A percentile compares a stretch with the other conserved stretches of the same genome.
phyloP scores from a whole-genome alignment of 768 basidiomycete genomes.

The Kondoa subrosea region DNA sequence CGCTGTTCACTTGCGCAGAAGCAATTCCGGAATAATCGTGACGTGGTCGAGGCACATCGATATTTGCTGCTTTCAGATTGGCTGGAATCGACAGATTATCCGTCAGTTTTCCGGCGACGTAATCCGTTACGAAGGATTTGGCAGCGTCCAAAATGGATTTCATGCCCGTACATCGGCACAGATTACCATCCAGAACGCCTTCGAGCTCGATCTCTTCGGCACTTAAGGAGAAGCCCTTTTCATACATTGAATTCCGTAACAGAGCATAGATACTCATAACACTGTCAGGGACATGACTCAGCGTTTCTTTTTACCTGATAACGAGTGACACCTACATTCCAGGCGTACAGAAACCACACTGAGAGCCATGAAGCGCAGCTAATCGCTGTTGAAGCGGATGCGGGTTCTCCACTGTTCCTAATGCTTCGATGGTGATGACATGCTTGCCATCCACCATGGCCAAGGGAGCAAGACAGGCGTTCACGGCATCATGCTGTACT shows the following conservation, averaged over 20 bases:
- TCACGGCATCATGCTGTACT: conserved; percentile 22
- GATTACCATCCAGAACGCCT: conserved; percentile 26
- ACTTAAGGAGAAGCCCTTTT: conserved; percentile 4
- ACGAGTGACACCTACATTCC: too few species aligned
- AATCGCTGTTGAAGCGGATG: conserved; percentile 27
- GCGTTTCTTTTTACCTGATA: too few species aligned
- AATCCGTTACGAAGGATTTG: conserved; percentile 26
- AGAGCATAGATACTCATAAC: conserved; percentile 26
- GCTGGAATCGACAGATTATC: conserved; percentile 1
- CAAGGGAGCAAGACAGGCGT: conserved; percentile 27
- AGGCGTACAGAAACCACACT: conserved; percentile 24
- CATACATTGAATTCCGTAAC: conserved; percentile 8
- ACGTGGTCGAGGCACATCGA: neutral
- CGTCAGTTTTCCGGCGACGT: conserved; percentile 9
- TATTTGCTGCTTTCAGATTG: neutral
- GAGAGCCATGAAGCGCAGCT: conserved; percentile 12
- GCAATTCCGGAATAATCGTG: neutral
- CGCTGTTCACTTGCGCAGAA: neutral
- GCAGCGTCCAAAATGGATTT: conserved; percentile 25
- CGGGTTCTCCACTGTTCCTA: conserved; percentile 25
- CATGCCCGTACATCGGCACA: conserved; percentile 25
- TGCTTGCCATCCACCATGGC: conserved; percentile 26
- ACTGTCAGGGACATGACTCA: too few species aligned
- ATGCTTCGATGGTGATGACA: conserved; percentile 25
- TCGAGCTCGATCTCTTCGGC: conserved; percentile 6